Base-by-base conservation (phyloP, 768 basidiomycete genomes). In the Rhodotorula sphaerocarpa region DNA sequence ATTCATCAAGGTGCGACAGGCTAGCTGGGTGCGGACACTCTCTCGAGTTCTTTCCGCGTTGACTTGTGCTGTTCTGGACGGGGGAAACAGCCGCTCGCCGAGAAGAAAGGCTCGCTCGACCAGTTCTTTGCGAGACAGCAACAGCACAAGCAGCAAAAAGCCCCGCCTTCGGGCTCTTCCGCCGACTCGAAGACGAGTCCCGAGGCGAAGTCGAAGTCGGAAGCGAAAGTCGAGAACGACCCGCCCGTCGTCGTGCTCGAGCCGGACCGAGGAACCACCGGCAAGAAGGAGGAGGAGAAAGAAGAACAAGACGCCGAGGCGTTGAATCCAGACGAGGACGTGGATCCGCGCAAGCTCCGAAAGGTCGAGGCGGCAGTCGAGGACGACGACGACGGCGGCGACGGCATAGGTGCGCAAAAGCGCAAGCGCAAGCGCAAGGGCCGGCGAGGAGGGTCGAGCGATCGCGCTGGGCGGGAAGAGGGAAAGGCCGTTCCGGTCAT, bases 101-200 rank as follows among this genome's bases (percentile, higher is more conserved):
- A 56, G 25, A 60, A 61, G 52, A 59, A 56, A 11, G 64, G 64
- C n/a, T 57, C 55, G 5, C 59, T 90, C 55, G 79, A 84, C 71
- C 84, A 86, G 14, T 83, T 89, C 82, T 90, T 90, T 66, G 79
- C 82, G 2, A 85, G 82, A 66, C 87, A 88, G 71, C 76, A n/a
- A n/a, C n/a, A n/a, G n/a, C n/a, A n/a, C n/a, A n/a, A n/a, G n/a
- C n/a, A 9, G 39, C 46, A 47, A 23, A 45, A 41, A 43, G 33
- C 56, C 18, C 45, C 64, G 27, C 27, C 33, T 15, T 65, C 62
- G 5, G 7, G 33, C 27, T 30, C 45, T 15, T 5, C 14, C 12
- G 11, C 42, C 42, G 42, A 7, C 42, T 43, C 42, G 42, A 43
- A 39, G 36, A 10, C 36, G 36, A 16, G 10, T 16, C 16, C 16